Evolutionary conservation across 345 rosid genomes (phyloP), one percentile per base, ranked within the genome.

Genomic region (Populus davidiana): DNA sequence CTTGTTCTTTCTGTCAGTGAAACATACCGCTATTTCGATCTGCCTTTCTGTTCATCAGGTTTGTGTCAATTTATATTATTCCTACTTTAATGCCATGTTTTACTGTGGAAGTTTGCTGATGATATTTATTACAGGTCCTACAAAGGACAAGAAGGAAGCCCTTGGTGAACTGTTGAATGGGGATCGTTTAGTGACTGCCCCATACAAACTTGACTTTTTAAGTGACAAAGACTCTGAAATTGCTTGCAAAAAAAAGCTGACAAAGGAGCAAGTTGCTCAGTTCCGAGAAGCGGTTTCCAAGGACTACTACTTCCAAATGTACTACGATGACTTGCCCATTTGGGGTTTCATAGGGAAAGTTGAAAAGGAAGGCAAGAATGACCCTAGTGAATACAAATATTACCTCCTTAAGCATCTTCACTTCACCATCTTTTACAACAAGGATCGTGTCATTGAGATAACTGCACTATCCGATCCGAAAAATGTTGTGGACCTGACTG

Each of bases 261-360:
- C 79, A 0, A 87, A 83, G 76, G 86, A 88, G 67, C 89, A 93
- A 9, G 95, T 93, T 83, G 87, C 85, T 36, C 77, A 52, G 78
- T 93, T 91, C 71, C 72, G 94, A 16, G 81, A 76, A 52, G 95
- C 91, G 17, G 90, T 93, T 35, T 89, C 82, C 50, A 93, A 93
- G 73, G 97, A 93, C 81, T 93, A 88, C 69, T 93, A 93, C 85
- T 92, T 90, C 68, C 97, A 93, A 83, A 93, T 93, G 98, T 93
- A 92, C 49, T 93, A 88, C 69, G 95, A 93, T 77, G 98, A 93
- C 79, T 73, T 93, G 78, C 98, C 98, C 52, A 87, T 93, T 8
- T 93, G 98, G 98, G 98, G 97, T 21, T 92, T 93, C 81, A 81
- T 93, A 61, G 98, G 98, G 2, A 93, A 92, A 25, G 89, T 90